A percentile compares a stretch with the other conserved stretches of the same genome.
These are phyloP conservation scores for Pseudogymnoascus sp. DNA, from an alignment of 2,329 filamentous ascomycete genomes.

Conservation along the genomic window DNA sequence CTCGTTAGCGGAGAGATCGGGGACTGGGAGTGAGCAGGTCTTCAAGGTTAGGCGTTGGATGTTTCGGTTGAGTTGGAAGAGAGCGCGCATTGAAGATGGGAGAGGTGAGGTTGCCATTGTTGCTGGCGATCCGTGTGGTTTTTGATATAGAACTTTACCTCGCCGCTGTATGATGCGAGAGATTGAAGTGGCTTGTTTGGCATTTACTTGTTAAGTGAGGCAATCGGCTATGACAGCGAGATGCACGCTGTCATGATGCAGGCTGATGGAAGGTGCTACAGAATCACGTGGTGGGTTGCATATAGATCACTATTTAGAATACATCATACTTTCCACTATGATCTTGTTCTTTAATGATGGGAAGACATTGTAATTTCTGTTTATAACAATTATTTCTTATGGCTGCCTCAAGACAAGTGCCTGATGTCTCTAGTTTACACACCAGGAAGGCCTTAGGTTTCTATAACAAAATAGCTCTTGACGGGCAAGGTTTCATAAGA, in stretches of 20 bases:
- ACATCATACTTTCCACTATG: not conserved
- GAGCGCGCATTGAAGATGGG: constrained; percentile 3
- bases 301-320: not conserved
- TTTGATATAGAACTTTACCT: no score
- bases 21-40: constrained; percentile 19
- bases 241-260: not conserved
- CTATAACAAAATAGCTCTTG: not conserved
- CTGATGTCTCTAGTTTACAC: not conserved
- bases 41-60: constrained; percentile 7
- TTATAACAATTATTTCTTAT: not conserved
- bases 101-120: not conserved
- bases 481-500: not conserved
- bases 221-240: not conserved
- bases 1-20: constrained; percentile 20
- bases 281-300: not conserved
- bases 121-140: not conserved
- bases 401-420: not conserved
- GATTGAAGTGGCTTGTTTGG: not conserved
- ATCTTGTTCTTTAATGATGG: not conserved
- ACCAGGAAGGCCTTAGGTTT: not conserved
- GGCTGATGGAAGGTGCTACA: not conserved
- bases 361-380: not conserved
- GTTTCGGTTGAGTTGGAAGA: constrained; percentile 10
- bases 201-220: not conserved
- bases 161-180: not conserved